Evolutionary conservation across 306 rosid genomes (phyloP).

Genomic region (Vigna radiata): DNA sequence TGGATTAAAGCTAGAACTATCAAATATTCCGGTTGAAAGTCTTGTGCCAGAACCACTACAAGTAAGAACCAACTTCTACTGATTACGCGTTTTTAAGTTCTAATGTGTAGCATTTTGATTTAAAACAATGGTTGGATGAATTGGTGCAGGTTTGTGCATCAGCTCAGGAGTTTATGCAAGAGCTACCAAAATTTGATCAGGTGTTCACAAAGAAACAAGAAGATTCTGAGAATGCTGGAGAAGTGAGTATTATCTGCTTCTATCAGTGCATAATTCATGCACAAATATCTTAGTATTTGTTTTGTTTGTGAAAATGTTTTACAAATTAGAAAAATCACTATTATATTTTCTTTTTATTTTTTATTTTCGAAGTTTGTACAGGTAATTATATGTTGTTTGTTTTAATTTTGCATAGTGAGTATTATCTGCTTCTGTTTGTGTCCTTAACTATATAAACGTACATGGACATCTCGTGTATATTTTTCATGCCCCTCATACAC

Average conservation of each 20-base stretch:
- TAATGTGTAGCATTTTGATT: conserved; percentile 34
- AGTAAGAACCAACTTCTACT: conserved; percentile 55
- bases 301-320: not conserved
- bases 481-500: not conserved
- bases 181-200: conserved; percentile 75
- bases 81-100: conserved; percentile 34
- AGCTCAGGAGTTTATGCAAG: conserved; percentile 84
- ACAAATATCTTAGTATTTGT: not conserved
- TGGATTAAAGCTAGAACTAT: conserved; percentile 88
- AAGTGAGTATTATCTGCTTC: conserved; percentile 66
- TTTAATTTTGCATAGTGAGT: not conserved
- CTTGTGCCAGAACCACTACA: conserved; percentile 90
- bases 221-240: conserved; percentile 86
- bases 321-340: not conserved
- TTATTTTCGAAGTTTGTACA: not conserved
- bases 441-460: not conserved
- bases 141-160: conserved; percentile 74
- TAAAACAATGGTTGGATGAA: conserved; percentile 39
- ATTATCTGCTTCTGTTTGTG: not conserved
- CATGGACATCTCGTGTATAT: not conserved
- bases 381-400: not conserved
- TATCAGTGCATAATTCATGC: conserved; percentile 17
- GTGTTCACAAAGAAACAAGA: conserved; percentile 65
- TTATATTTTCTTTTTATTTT: not conserved
- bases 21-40: conserved; percentile 88